Evolutionary conservation across 257 asterid genomes (phyloP).

Genomic region (Solanum gandarillasii): DNA sequence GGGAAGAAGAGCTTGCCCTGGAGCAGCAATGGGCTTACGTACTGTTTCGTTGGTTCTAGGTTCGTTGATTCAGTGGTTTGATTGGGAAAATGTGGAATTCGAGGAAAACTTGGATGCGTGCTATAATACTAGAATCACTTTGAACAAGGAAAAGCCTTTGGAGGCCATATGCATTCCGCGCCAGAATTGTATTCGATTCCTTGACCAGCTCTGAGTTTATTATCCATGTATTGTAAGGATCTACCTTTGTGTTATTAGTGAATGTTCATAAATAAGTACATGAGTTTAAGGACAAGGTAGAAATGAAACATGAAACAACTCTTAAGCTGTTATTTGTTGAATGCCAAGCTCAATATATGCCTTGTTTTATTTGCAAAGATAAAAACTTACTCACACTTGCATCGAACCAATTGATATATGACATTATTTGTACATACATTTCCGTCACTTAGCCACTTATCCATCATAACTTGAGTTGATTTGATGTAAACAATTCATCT

Average conservation of each 20-base stretch:
- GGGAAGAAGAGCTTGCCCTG: constrained; percentile 59
- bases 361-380: not conserved
- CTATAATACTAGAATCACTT: not conserved
- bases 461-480: not conserved
- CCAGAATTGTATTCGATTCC: constrained; percentile 10
- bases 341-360: not conserved
- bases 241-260: not conserved
- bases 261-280: not conserved
- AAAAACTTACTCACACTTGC: too few relatives aligned
- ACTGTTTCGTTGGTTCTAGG: constrained; percentile 34
- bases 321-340: not conserved
- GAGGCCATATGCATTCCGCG: constrained; percentile 31
- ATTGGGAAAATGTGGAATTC: constrained; percentile 22
- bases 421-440: too few relatives aligned
- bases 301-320: not conserved
- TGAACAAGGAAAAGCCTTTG: constrained; percentile 28
- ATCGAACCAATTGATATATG: too few relatives aligned
- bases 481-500: not conserved
- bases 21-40: constrained; percentile 30
- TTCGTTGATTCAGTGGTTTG: constrained; percentile 41
- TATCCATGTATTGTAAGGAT: not conserved
- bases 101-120: constrained; percentile 4
- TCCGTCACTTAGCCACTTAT: not conserved
- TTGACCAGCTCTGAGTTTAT: constrained; percentile 11
- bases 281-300: not conserved